Conservation (phyloP, 129 eudicot genomes). For the Tanacetum coccineum region DNA sequence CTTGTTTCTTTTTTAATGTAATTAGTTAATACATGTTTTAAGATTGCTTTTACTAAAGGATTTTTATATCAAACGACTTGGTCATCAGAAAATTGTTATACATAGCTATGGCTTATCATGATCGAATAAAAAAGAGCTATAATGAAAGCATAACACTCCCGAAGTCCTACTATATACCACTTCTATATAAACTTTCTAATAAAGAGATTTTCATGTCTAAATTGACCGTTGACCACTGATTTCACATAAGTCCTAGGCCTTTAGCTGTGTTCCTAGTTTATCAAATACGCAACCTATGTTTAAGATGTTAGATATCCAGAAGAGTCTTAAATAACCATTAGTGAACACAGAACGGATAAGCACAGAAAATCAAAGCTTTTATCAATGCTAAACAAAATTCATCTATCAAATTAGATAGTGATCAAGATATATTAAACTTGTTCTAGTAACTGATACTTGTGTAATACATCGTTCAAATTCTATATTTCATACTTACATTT, state of each 20-base stretch:
- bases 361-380: neutral
- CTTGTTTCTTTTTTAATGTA: neutral
- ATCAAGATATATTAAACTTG: neutral
- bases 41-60: neutral
- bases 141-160: conserved; percentile 7
- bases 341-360: neutral
- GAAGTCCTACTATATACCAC: neutral
- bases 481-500: conserved; percentile 2
- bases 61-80: neutral
- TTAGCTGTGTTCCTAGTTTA: neutral
- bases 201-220: neutral
- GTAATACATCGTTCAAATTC: neutral
- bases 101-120: neutral
- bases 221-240: neutral
- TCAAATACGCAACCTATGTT: neutral
- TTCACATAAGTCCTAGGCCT: neutral
- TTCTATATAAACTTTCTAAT: neutral
- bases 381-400: neutral
- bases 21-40: conserved; percentile 3
- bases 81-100: neutral
- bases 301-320: neutral
- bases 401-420: neutral
- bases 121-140: conserved; percentile 2
- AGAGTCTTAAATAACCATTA: neutral
- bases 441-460: conserved; percentile 1